Conservation (phyloP, 1,139 yeast genomes). For the Saccharomyces hybrid region DNA sequence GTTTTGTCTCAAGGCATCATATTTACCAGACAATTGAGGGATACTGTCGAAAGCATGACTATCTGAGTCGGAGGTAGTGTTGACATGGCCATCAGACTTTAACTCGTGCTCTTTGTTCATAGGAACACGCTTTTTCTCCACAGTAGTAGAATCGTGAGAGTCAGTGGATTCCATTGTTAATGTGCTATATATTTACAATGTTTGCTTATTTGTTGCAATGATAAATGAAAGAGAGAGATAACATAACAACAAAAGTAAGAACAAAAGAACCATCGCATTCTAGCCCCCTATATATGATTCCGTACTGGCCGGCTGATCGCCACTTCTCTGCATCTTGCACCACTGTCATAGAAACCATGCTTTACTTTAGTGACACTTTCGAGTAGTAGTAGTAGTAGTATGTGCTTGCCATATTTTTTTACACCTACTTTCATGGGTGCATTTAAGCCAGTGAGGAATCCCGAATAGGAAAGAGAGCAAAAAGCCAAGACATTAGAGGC, state of each 20-base stretch:
- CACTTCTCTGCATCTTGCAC: background rate
- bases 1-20: background rate
- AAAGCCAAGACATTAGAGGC: background rate
- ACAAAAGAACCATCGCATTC: background rate
- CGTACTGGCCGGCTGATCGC: too few species aligned
- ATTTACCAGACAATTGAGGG: background rate
- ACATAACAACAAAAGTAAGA: background rate
- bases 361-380: background rate
- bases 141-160: background rate
- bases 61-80: background rate
- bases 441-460: background rate
- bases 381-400: background rate
- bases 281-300: background rate
- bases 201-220: background rate
- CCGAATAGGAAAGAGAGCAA: background rate
- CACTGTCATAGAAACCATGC: background rate
- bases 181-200: background rate
- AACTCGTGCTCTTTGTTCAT: background rate
- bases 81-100: background rate
- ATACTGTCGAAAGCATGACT: background rate
- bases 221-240: background rate
- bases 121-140: background rate
- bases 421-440: conserved; percentile 1
- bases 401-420: background rate
- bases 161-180: background rate